phyloP scores from a whole-genome alignment of 345 rosid genomes.

The Bretschneidera sinensis region DNA sequence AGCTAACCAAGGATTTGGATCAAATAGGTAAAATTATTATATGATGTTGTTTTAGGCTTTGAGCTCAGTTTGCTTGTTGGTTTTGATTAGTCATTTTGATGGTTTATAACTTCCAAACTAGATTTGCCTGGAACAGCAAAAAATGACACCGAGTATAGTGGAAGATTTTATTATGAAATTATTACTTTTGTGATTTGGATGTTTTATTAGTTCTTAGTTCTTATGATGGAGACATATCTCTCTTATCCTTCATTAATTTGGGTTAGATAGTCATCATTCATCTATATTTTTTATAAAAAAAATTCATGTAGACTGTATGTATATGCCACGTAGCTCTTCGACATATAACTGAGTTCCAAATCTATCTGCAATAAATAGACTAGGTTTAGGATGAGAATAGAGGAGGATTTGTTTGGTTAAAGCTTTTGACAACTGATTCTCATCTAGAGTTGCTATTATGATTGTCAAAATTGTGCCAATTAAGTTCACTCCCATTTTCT shows the following conservation, averaged over 20 bases:
- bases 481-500: too few relatives aligned
- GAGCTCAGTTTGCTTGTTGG: not conserved
- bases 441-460: too few relatives aligned
- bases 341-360: not conserved
- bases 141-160: not conserved
- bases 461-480: not conserved
- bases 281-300: too few relatives aligned
- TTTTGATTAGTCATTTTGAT: not conserved
- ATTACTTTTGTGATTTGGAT: too few relatives aligned
- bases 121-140: not conserved
- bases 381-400: not conserved
- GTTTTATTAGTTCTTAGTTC: too few relatives aligned
- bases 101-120: not conserved
- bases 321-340: not conserved
- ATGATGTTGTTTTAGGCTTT: not conserved
- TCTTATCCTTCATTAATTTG: not conserved
- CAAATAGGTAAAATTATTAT: constrained; percentile 55
- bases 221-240: not conserved
- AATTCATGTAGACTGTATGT: not conserved
- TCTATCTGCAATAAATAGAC: not conserved
- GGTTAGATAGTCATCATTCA: not conserved
- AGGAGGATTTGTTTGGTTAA: too few relatives aligned
- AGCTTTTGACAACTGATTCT: too few relatives aligned
- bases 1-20: constrained; percentile 69
- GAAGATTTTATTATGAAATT: too few relatives aligned